Percentiles rank a stretch among this genome's conserved stretches.
phyloP scores from a whole-genome alignment of 2,329 filamentous ascomycete genomes.

The Myriosclerotinia scirpicola region DNA sequence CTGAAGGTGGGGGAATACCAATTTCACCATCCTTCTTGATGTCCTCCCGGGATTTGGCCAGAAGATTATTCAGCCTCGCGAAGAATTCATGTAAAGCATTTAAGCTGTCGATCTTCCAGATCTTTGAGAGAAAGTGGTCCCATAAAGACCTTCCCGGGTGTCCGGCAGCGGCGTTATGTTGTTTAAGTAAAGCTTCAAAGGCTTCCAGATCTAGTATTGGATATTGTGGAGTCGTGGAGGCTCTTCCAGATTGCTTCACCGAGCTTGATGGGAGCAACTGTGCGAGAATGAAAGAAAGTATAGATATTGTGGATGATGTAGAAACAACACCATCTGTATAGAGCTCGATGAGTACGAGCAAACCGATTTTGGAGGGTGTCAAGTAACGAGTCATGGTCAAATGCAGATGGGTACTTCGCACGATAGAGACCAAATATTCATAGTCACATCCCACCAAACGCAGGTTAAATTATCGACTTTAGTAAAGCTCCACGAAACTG shows the following conservation, averaged over 20 bases:
- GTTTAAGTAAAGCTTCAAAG: constrained; percentile 58
- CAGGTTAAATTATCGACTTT: not conserved
- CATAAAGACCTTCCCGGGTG: constrained; percentile 80
- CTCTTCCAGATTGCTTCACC: constrained; percentile 32
- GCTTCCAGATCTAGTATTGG: constrained; percentile 54
- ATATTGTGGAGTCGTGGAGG: constrained; percentile 44
- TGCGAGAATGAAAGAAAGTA: constrained; percentile 77
- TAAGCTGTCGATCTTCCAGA: constrained; percentile 83
- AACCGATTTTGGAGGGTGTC: constrained; percentile 82
- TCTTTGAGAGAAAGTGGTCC: constrained; percentile 75
- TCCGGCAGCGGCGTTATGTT: constrained; percentile 53
- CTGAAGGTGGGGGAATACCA: constrained; percentile 50
- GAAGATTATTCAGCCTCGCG: constrained; percentile 54
- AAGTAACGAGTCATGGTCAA: constrained; percentile 72
- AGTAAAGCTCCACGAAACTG: not conserved
- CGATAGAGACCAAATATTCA: not conserved
- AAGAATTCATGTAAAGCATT: constrained; percentile 81
- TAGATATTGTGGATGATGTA: constrained; percentile 66
- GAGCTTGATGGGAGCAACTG: constrained; percentile 58
- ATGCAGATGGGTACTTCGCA: not conserved
- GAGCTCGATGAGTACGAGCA: constrained; percentile 77
- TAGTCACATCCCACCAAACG: not conserved
- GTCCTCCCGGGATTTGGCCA: constrained; percentile 64
- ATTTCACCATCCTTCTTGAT: constrained; percentile 55
- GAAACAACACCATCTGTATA: constrained; percentile 74